Evolutionary conservation across 345 rosid genomes (phyloP), one percentile per base, ranked within the genome.

Genomic region (Syzygium oleosum): DNA sequence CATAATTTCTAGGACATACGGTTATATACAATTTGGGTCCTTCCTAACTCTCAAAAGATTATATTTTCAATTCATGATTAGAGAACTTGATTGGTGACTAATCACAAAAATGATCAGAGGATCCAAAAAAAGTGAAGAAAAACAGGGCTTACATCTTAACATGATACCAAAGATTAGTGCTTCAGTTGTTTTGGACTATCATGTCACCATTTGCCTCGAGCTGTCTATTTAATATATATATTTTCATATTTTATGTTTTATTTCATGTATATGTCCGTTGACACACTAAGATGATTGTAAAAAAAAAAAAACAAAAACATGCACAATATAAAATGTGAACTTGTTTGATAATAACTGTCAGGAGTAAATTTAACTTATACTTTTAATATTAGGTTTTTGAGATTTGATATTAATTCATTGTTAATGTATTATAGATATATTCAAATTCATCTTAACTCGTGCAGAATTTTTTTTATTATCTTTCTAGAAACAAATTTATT

Each of bases 131-230:
- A 59, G 12, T 25, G 31, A 59, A 25, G 31, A 59, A 59, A 59
- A 59, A 14, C 31, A 27, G 12, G 31, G 65, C 7, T 27, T 7
- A 27, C 27, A 59, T 59, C 16, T 59, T 27, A 27, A 59, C 68
- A 61, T 61, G 34, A 27, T 27, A n/a, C 68, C 27, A 61, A 61
- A 27, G 16, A n/a, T 61, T n/a, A 61, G 15, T 61, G 68, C 68
- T 1, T 7, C 0, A 29, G 34, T 61, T 61, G 68, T 61, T 61
- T 61, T 27, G 63, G 63, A 56, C 63, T 0, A 25, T 15, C 68
- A n/a, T 61, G 0, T 15, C 13, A n/a, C 34, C 31, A 12, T 27
- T 61, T 1, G 2, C 68, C 2, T 61, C 16, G 1, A 0, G 34
- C 68, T 61, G 1, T 61, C 31, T 61, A 61, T 61, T 61, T 61